Evolutionary conservation across 2,329 filamentous ascomycete genomes (phyloP), one percentile per base, ranked within the genome.

Genomic region (Clonostachys sp.): DNA sequence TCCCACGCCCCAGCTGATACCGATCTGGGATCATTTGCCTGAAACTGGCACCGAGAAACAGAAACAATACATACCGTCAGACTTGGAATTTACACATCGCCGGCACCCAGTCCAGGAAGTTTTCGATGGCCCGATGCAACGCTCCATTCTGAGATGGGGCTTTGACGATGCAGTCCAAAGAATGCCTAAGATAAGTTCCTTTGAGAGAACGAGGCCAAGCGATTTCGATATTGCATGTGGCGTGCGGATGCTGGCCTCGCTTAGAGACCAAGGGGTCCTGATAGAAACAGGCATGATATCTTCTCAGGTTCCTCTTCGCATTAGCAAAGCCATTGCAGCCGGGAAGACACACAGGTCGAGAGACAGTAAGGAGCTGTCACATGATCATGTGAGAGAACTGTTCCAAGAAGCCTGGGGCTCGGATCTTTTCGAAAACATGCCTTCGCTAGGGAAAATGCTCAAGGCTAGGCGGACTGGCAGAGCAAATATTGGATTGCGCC

Each of bases 101-200:
- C 55, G 66, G 12, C 77, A 81, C 49, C 77, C 77, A 3, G 48
- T 80, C 7, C 67, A 64, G 39, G 63, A 63, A 36, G 61, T 81
- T 17, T 79, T 81, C 51, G 60, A 67, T 40, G 44, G 51, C 12
- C 57, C 55, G 24, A 48, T 78, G 17, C 61, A 76, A 45, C 59
- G 62, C 2, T 57, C 59, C 3, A 64, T 78, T 14, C 51, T 77
- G 9, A 62, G 73, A 35, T 76, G 70, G 65, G 68, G 70, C 0
- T 78, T 79, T 47, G 62, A 71, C 48, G 57, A 64, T 44, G 64
- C 59, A 12, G 45, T 66, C 20, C 57, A 61, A 3, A 53, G 53
- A 20, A 20, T 16, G 14, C 14, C 14, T 14, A n/a, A 39, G 4
- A n/a, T 12, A 18, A n/a, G 12, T 8, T 18, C n/a, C 36, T 39